Evolutionary conservation across 1,284 basidiomycete species (phyloP), one percentile per base, ranked within the genome.

Genomic region (Trichosporon faecale): DNA sequence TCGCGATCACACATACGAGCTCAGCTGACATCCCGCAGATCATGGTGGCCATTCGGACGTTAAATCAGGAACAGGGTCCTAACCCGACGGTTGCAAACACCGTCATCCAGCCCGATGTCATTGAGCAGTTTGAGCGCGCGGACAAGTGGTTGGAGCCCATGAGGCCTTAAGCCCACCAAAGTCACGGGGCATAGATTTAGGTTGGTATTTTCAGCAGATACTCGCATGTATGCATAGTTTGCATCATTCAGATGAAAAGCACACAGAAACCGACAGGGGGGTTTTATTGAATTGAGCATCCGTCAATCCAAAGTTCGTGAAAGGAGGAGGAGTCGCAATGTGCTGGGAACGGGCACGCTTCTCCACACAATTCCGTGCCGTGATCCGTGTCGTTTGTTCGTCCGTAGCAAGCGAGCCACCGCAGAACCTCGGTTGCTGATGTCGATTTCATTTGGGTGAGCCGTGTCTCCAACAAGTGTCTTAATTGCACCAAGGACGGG

Each of bases 71-170:
- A 68, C 92, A 95, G 82, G 89, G 89, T 64, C 88, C 90, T 40
- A 91, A 94, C 68, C 85, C 92, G 76, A 87, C 88, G 60, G 91
- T 81, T 49, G 70, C 76, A 55, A 77, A 78, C 60, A 73, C 76
- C 9, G 78, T 80, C 31, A 78, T 82, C 23, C 78, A 79, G 64
- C 75, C 77, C 33, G 78, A 95, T 80, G 84, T 98, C 82, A 92
- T 92, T 79, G 90, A 92, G 83, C 92, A 96, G 85, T 99, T 99
- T 84, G 94, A 96, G 85, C 89, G 89, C 69, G 96, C 96, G 18
- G 92, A 98, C 84, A 88, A 88, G 72, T 98, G 95, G 95, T 86
- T 98, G 77, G 89, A 88, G 76, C 94, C 93, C 69, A 94, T 95
- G 92, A 86, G 93, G 77, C 92, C 92, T 74, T 93, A 86, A 87